These are phyloP conservation scores for Verbena officinalis DNA, from an alignment of 257 asterid species.

Conservation along the genomic window DNA sequence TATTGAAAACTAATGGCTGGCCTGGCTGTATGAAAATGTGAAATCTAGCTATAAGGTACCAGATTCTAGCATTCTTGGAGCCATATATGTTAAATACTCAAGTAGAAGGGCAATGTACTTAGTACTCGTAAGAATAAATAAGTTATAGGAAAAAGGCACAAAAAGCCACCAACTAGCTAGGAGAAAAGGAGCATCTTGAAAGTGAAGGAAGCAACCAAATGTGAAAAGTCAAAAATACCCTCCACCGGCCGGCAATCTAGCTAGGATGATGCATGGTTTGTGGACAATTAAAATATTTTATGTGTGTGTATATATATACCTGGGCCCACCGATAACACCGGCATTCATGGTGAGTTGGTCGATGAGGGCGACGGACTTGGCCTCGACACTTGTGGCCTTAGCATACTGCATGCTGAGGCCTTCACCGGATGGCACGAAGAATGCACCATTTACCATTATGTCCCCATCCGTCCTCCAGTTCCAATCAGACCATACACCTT, in stretches of 20 bases:
- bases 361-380: constrained; percentile 40
- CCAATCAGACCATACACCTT: constrained; percentile 59
- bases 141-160: neutral
- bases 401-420: constrained; percentile 53
- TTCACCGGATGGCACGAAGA: constrained; percentile 64
- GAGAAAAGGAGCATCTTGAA: constrained; percentile 22
- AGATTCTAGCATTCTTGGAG: neutral
- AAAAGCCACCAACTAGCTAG: constrained; percentile 22
- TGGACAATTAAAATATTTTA: neutral
- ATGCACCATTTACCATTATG: constrained; percentile 62
- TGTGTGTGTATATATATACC: constrained; percentile 33
- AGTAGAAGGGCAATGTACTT: neutral
- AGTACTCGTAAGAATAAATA: neutral
- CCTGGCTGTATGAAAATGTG: too few relatives aligned
- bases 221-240: constrained; percentile 30
- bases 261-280: neutral
- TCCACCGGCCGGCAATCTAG: too few relatives aligned
- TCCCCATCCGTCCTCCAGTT: constrained; percentile 78
- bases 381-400: constrained; percentile 51
- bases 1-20: too few relatives aligned
- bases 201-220: too few relatives aligned
- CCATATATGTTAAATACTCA: neutral
- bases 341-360: constrained; percentile 53
- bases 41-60: too few relatives aligned
- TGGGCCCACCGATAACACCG: constrained; percentile 50